These are phyloP conservation scores for Berberis thunbergii DNA, from an alignment of 164 flowering plant species.

Conservation along the genomic window DNA sequence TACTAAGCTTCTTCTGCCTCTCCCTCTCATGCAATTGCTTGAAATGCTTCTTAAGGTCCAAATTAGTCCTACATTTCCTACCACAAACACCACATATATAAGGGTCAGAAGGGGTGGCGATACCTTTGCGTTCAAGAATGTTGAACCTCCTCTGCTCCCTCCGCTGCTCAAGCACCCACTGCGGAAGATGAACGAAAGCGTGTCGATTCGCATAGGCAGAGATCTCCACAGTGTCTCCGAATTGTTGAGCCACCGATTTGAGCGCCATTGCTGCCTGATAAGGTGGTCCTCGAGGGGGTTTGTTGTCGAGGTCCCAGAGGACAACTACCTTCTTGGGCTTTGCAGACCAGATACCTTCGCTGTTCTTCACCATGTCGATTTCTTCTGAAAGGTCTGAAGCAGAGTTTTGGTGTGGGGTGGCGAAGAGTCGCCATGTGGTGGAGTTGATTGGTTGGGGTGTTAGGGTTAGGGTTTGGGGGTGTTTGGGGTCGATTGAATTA, in stretches of 20 bases:
- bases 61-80: constrained; percentile 61
- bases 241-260: constrained; percentile 35
- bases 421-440: too few species aligned
- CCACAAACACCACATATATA: constrained; percentile 86
- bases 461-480: too few species aligned
- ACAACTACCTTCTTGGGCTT: constrained; percentile 65
- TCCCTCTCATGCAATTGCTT: constrained; percentile 78
- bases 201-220: constrained; percentile 96
- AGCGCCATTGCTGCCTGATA: constrained; percentile 70
- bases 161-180: constrained; percentile 68
- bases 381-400: constrained; percentile 14
- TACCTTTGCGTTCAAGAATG: constrained; percentile 58
- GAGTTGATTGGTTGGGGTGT: too few species aligned
- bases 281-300: constrained; percentile 95
- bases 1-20: constrained; percentile 67
- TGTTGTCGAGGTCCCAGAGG: constrained; percentile 93
- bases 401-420: neutral
- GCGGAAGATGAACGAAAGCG: constrained; percentile 77
- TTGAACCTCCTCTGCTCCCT: constrained; percentile 47
- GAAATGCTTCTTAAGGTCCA: constrained; percentile 78
- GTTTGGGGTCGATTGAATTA: too few species aligned
- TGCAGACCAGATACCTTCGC: constrained; percentile 48
- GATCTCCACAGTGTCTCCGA: constrained; percentile 67
- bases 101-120: constrained; percentile 32
- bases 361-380: constrained; percentile 67